Evolutionary conservation across 2,329 filamentous ascomycete genomes (phyloP).

Genomic region (Microcera coccophila): DNA sequence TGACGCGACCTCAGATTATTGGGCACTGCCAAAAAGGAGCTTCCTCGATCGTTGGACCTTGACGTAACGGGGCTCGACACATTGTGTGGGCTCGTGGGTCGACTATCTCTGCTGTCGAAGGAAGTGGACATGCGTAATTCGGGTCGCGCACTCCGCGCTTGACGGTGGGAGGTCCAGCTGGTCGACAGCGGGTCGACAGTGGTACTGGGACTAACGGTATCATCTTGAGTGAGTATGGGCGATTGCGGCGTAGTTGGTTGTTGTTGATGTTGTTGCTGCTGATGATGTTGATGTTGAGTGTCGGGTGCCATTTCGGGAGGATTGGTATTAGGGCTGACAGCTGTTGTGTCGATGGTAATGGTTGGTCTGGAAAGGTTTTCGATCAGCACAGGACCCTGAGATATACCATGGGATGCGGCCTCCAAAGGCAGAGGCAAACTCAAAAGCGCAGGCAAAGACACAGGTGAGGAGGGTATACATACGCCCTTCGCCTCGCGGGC

Average conservation of each 20-base stretch:
- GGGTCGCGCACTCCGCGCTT: constrained; percentile 22
- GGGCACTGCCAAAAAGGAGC: constrained; percentile 63
- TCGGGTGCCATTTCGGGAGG: constrained; percentile 29
- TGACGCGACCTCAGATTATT: constrained; percentile 56
- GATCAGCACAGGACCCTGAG: constrained; percentile 15
- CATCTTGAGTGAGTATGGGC: constrained; percentile 37
- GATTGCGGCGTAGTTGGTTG: constrained; percentile 23
- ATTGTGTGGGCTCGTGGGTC: constrained; percentile 70
- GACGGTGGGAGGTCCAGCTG: constrained; percentile 20
- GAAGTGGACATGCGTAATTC: constrained; percentile 55
- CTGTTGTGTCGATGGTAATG: constrained; percentile 53
- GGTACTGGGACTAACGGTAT: constrained; percentile 39
- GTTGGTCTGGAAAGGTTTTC: constrained; percentile 40
- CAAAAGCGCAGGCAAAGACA: no score
- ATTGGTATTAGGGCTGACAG: constrained; percentile 29
- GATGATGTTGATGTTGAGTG: constrained; percentile 16
- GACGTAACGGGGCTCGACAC: constrained; percentile 57
- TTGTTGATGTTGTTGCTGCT: constrained; percentile 17
- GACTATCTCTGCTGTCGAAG: constrained; percentile 62
- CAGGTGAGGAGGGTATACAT: constrained; percentile 16
- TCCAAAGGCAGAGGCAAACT: constrained; percentile 4
- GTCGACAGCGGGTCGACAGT: constrained; percentile 31
- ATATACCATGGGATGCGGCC: constrained; percentile 15
- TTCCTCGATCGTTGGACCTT: constrained; percentile 42
- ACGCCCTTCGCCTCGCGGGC: constrained; percentile 26